Base-by-base conservation (phyloP, 139 green algal genomes). In the Chlorella sp. region DNA sequence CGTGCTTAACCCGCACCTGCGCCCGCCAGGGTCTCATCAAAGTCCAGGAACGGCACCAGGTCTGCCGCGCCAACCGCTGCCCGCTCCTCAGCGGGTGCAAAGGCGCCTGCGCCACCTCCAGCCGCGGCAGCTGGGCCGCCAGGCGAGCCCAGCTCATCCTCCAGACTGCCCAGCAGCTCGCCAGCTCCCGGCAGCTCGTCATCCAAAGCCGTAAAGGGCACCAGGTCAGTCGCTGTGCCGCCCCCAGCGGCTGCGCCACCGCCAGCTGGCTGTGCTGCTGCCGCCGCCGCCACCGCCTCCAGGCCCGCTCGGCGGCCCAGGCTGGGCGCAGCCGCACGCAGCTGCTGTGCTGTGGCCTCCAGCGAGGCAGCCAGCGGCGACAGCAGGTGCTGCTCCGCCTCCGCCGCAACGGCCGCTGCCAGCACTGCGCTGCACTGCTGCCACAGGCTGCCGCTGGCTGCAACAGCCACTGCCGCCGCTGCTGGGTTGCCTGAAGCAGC, bases 31-130 rank as follows among this genome's bases (percentile, higher is more conserved):
- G 56, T 36, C 0, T 86, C 81, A 6, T 86, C 81, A 73, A 86
- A 86, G 56, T 81, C 69, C 28, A 78, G 40, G n/a, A 86, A 85
- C 13, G 80, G 80, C 17, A 79, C 80, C 32, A 85, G 68, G 26
- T 40, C 28, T 0, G 77, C 60, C 16, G 28, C 16, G 22, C 38
- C 38, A 26, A 6, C 43, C 5, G 17, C 41, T 2, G 43, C 40
- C 48, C 24, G 34, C 30, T 17, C 30, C 36, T 41, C 70, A 36
- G 17, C 38, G n/a, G 69, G 20, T 38, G 36, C 36, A 3, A 19
- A 7, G 69, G 7, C 38, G 36, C 19, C 69, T 32, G 19, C 20
- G 11, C 17, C 32, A n/a, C n/a, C n/a, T n/a, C n/a, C n/a, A n/a
- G n/a, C n/a, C n/a, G n/a, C n/a, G n/a, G 1, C 41, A 58, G 70